These are phyloP conservation scores for Candida labiduridarum DNA, from an alignment of 1,139 yeast genomes.

Conservation along the genomic window DNA sequence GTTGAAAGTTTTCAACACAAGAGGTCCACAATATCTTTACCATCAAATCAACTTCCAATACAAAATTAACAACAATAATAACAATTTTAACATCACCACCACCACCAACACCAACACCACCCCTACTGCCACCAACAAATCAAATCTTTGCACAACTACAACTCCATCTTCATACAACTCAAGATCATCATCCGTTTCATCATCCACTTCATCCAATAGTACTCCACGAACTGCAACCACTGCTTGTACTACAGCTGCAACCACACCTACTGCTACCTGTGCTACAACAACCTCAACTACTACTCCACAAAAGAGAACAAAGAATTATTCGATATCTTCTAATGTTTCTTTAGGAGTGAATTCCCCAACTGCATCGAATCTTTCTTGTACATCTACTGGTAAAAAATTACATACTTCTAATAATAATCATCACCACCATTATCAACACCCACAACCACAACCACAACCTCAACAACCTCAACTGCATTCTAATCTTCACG, in stretches of 20 bases:
- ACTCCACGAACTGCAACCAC: slow-evolving; percentile 1
- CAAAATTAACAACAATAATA: slow-evolving; percentile 10
- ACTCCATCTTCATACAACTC: slow-evolving; percentile 4
- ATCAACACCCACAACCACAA: neutral
- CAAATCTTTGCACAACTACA: neutral
- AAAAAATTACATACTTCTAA: slow-evolving; percentile 8
- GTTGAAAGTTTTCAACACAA: slow-evolving; percentile 32
- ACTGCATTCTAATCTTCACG: slow-evolving; percentile 1
- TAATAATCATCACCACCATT: neutral
- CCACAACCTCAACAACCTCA: neutral
- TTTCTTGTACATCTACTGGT: slow-evolving; percentile 2
- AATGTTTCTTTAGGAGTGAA: neutral
- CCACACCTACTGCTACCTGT: neutral
- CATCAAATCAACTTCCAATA: slow-evolving; percentile 24
- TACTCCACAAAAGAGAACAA: slow-evolving; percentile 10
- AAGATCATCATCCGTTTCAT: slow-evolving; percentile 8
- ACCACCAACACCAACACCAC: neutral
- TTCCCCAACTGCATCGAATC: neutral
- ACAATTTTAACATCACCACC: neutral
- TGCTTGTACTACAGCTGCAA: slow-evolving; percentile 4
- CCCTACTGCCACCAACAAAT: neutral
- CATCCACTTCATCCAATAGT: slow-evolving; percentile 5
- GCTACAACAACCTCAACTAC: neutral
- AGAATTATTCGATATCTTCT: slow-evolving; percentile 4
- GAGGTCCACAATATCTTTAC: slow-evolving; percentile 39